These are phyloP conservation scores for Elsinoe fawcettii DNA, from an alignment of 2,329 filamentous ascomycete species.

Conservation along the genomic window DNA sequence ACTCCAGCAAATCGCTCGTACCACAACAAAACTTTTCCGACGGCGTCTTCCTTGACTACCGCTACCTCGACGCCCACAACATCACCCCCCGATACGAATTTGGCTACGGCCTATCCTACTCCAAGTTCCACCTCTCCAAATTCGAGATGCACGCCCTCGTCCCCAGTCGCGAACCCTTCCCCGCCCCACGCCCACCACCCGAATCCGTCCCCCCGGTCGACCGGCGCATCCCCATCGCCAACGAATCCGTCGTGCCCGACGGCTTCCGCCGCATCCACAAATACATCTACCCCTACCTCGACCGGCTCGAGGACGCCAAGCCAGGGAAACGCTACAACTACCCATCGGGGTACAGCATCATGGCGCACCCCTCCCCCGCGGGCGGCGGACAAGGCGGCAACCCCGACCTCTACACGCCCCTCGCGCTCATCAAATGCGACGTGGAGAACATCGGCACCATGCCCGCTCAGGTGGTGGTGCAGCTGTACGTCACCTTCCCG, in stretches of 20 bases:
- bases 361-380: slow-evolving; percentile 50
- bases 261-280: slow-evolving; percentile 56
- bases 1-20: slow-evolving; percentile 58
- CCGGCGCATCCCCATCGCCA: slow-evolving; percentile 46
- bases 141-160: slow-evolving; percentile 1
- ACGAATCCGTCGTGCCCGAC: slow-evolving; percentile 53
- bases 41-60: slow-evolving; percentile 82
- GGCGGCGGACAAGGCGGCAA: slow-evolving; percentile 64
- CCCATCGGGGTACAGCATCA: slow-evolving; percentile 48
- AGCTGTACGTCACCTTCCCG: slow-evolving; percentile 48
- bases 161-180: slow-evolving; percentile 29
- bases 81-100: slow-evolving; percentile 77
- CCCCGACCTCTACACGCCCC: slow-evolving; percentile 54
- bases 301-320: slow-evolving; percentile 42
- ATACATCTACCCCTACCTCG: slow-evolving; percentile 67
- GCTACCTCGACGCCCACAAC: slow-evolving; percentile 70
- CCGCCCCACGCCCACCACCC: slow-evolving; percentile 36
- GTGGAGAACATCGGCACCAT: slow-evolving; percentile 56
- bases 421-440: slow-evolving; percentile 44
- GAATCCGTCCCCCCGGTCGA: slow-evolving; percentile 50
- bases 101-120: slow-evolving; percentile 78
- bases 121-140: slow-evolving; percentile 33
- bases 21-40: slow-evolving; percentile 80
- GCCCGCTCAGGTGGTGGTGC: slow-evolving; percentile 47
- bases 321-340: slow-evolving; percentile 39